Conservation (phyloP, 441 rosid genomes). For the Breynia disticha region DNA sequence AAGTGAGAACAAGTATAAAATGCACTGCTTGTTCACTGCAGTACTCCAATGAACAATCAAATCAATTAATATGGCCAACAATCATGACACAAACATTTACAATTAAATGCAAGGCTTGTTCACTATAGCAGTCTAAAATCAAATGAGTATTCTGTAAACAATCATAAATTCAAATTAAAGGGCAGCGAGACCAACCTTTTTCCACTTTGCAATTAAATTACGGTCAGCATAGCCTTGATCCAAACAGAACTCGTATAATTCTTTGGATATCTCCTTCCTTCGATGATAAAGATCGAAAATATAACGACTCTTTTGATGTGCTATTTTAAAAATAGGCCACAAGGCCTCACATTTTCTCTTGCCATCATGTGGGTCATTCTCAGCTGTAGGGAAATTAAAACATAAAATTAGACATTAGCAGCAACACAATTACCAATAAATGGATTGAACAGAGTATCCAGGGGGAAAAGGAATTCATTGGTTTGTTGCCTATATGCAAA, state of each 20-base stretch:
- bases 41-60: background rate
- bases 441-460: background rate
- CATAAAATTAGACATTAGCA: conserved; percentile 3
- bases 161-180: background rate
- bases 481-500: background rate
- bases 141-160: background rate
- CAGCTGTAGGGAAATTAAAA: conserved; percentile 33
- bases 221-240: conserved; percentile 55
- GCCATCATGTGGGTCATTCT: conserved; percentile 56
- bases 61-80: background rate
- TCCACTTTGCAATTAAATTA: conserved; percentile 60
- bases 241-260: conserved; percentile 57
- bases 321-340: conserved; percentile 63
- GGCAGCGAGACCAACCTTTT: conserved; percentile 26
- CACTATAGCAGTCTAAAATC: background rate
- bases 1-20: too few relatives aligned
- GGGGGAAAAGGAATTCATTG: background rate
- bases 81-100: background rate
- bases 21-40: background rate
- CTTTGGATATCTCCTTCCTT: conserved; percentile 56
- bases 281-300: conserved; percentile 46
- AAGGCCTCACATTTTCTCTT: conserved; percentile 58
- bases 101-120: background rate
- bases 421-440: background rate
- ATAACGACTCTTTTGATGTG: conserved; percentile 63